Conservation (phyloP, 805 yeast genomes). For the Vanderwaltozyma verrucispora region DNA sequence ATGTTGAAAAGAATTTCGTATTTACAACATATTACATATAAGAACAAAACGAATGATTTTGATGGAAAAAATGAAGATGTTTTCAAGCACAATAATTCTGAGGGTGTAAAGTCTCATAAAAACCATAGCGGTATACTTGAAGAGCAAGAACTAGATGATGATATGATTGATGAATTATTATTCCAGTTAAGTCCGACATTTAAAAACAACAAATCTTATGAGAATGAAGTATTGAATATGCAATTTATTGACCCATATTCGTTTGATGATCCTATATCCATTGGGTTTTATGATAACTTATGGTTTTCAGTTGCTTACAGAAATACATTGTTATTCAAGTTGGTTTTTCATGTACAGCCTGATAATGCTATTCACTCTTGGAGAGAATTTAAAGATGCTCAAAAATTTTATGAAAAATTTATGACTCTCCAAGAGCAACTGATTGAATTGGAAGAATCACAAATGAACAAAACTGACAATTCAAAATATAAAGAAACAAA, state of each 20-base stretch:
- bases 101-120: conserved; percentile 3
- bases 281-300: conserved; percentile 71
- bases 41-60: conserved; percentile 29
- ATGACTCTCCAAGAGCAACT: conserved; percentile 19
- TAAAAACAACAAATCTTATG: conserved; percentile 4
- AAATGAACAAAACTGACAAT: too few species aligned
- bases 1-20: conserved; percentile 63
- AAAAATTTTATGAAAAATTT: conserved; percentile 52
- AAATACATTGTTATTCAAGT: conserved; percentile 71
- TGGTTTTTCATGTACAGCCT: conserved; percentile 90
- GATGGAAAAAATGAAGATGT: background rate
- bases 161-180: conserved; percentile 19
- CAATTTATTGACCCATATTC: conserved; percentile 74
- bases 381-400: conserved; percentile 74
- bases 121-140: conserved; percentile 10
- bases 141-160: conserved; percentile 24
- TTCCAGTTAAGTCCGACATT: conserved; percentile 19
- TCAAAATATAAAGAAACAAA: background rate
- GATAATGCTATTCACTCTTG: conserved; percentile 85
- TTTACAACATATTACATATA: conserved; percentile 54
- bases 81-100: background rate
- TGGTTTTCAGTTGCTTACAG: conserved; percentile 79
- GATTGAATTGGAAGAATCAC: conserved; percentile 28
- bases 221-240: conserved; percentile 20
- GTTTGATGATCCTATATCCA: conserved; percentile 78